These are phyloP conservation scores for Diaporthe destruens DNA, from an alignment of 2,329 filamentous ascomycete species.

Conservation along the genomic window DNA sequence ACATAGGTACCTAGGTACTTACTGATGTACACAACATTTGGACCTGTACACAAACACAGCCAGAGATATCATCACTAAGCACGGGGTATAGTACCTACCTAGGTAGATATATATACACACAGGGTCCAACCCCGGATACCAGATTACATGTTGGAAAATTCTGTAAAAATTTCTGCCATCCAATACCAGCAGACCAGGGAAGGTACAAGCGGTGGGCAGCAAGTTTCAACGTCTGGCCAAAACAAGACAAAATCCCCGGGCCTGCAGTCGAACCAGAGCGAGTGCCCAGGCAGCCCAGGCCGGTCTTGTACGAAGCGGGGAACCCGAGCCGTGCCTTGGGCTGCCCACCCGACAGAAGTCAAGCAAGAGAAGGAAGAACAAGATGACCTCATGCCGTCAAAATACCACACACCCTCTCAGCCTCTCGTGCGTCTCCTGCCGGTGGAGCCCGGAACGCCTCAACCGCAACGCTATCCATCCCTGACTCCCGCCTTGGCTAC, in stretches of 20 bases:
- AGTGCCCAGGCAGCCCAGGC: background rate
- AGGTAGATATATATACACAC: background rate
- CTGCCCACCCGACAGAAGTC: background rate
- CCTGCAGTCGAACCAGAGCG: constrained; percentile 7
- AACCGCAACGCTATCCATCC: constrained; percentile 24
- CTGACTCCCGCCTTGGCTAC: constrained; percentile 21
- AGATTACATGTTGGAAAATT: background rate
- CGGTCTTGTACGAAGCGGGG: constrained; percentile 38
- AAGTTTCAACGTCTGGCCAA: constrained; percentile 3
- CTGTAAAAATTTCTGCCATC: constrained; percentile 30
- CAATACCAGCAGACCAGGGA: background rate
- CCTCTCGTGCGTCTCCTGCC: background rate
- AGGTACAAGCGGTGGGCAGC: background rate
- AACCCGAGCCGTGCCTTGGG: constrained; percentile 39
- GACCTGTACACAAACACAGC: background rate
- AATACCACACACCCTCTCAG: too few relatives aligned
- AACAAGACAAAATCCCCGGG: constrained; percentile 23
- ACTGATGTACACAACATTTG: background rate
- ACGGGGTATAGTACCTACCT: too few relatives aligned
- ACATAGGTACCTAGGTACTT: too few relatives aligned
- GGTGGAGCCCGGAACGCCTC: constrained; percentile 2
- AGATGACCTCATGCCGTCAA: constrained; percentile 35
- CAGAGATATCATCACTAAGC: too few relatives aligned
- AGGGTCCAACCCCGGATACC: background rate
- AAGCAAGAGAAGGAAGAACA: background rate